A percentile compares a stretch with the other conserved stretches of the same genome.
These are phyloP conservation scores for Carnegiea gigantea DNA, from an alignment of 179 eudicot genomes.

Conservation along the genomic window DNA sequence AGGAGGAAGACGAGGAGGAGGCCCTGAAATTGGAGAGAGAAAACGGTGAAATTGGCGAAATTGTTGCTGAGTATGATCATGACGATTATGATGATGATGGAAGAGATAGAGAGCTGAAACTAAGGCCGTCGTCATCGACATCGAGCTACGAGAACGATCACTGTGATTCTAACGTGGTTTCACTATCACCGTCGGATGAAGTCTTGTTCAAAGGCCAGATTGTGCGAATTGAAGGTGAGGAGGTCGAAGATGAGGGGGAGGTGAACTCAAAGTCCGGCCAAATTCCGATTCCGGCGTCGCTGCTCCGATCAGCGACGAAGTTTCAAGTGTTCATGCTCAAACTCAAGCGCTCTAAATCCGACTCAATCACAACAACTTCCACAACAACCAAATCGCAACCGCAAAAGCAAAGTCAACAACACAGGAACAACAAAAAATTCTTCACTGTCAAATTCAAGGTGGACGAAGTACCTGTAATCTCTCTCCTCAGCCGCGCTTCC, in stretches of 20 bases:
- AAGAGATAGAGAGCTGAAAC: conserved; percentile 5
- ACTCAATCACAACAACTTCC: not conserved
- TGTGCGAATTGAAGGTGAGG: conserved; percentile 22
- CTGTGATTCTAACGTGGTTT: not conserved
- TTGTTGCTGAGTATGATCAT: not conserved
- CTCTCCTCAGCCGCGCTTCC: conserved; percentile 55
- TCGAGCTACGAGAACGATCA: not conserved
- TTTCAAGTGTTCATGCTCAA: conserved; percentile 53
- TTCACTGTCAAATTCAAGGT: conserved; percentile 60
- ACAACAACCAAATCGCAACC: conserved; percentile 15
- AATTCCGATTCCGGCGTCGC: conserved; percentile 28
- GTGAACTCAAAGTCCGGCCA: conserved; percentile 23
- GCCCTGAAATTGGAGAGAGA: not conserved
- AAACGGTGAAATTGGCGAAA: not conserved
- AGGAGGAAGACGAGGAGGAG: not conserved
- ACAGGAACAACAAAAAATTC: conserved; percentile 28
- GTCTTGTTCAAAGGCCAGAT: conserved; percentile 10
- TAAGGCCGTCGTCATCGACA: not conserved
- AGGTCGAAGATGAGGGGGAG: conserved; percentile 21
- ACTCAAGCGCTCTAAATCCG: conserved; percentile 53
- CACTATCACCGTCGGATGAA: not conserved
- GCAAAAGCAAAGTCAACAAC: conserved; percentile 1
- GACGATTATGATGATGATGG: not conserved
- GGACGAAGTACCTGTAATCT: conserved; percentile 52
- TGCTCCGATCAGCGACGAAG: conserved; percentile 49